These are phyloP conservation scores for Leccinum longicurvipes DNA, from an alignment of 768 basidiomycete species.

Conservation along the genomic window DNA sequence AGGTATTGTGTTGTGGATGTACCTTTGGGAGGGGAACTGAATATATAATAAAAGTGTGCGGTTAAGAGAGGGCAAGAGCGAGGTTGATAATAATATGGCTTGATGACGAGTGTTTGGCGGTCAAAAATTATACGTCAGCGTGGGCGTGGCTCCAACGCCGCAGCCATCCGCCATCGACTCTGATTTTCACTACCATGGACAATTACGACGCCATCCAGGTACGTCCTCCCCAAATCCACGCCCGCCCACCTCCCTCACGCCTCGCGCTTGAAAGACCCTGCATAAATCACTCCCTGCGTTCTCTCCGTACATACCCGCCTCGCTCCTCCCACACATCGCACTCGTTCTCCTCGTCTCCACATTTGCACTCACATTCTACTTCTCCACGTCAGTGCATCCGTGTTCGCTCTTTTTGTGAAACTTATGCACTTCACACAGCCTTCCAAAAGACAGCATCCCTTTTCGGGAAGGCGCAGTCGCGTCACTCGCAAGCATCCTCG, in stretches of 20 bases:
- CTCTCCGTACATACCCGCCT: conserved; percentile 62
- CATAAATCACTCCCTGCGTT: conserved; percentile 70
- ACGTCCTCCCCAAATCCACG: conserved; percentile 11
- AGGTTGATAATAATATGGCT: conserved; percentile 35
- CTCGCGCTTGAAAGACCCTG: conserved; percentile 43
- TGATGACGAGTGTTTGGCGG: conserved; percentile 65
- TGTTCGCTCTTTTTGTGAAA: not conserved
- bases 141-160: conserved; percentile 3
- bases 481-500: conserved; percentile 68
- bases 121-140: conserved; percentile 43
- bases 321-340: conserved; percentile 70
- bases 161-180: not conserved
- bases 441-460: conserved; percentile 69
- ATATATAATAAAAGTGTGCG: conserved; percentile 17
- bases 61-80: conserved; percentile 23
- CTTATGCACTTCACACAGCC: conserved; percentile 41
- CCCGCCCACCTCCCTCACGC: not conserved
- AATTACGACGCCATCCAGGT: conserved; percentile 57
- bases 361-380: conserved; percentile 87
- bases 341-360: conserved; percentile 69
- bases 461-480: conserved; percentile 70
- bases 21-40: conserved; percentile 3
- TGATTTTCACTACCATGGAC: conserved; percentile 39
- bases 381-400: conserved; percentile 64
- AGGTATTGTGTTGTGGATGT: not conserved